Conservation (phyloP, 1,284 basidiomycete genomes). For the Sanguinoderma infundibulare region DNA sequence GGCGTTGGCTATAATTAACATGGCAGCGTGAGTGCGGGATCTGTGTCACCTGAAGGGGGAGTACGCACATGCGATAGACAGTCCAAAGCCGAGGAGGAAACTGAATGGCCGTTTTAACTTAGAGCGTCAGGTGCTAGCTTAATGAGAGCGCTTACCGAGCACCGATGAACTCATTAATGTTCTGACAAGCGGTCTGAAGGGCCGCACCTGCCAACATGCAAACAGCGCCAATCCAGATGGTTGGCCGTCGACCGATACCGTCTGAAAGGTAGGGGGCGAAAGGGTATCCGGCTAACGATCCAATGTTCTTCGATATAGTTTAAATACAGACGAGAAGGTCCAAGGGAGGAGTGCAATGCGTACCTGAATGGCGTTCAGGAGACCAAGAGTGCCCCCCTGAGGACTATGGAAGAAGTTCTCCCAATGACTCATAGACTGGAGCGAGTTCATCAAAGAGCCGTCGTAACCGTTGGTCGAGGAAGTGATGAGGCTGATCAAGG, state of each 20-base stretch:
- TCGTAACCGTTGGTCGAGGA: slow-evolving; percentile 81
- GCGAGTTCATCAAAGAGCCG: slow-evolving; percentile 78
- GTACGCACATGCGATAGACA: slow-evolving; percentile 64
- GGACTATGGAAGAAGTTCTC: slow-evolving; percentile 59
- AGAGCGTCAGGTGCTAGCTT: background rate
- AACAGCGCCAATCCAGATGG: slow-evolving; percentile 65
- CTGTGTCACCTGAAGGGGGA: background rate
- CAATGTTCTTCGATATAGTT: slow-evolving; percentile 59
- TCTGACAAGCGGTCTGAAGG: slow-evolving; percentile 72
- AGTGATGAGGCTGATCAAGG: slow-evolving; percentile 60
- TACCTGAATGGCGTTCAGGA: slow-evolving; percentile 80
- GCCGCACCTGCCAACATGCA: slow-evolving; percentile 73
- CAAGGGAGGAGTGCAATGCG: slow-evolving; percentile 17
- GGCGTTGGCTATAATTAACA: slow-evolving; percentile 51
- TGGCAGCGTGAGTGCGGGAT: background rate
- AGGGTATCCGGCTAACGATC: slow-evolving; percentile 65
- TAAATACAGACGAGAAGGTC: background rate
- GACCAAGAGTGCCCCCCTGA: slow-evolving; percentile 59
- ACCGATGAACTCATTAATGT: slow-evolving; percentile 82
- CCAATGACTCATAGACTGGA: slow-evolving; percentile 71
- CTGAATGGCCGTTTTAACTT: slow-evolving; percentile 32
- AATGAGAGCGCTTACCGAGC: slow-evolving; percentile 51
- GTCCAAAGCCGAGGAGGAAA: slow-evolving; percentile 81
- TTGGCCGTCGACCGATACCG: slow-evolving; percentile 62
- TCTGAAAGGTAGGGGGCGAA: slow-evolving; percentile 75